Evolutionary conservation across 768 basidiomycete genomes (phyloP), one percentile per base, ranked within the genome.

Genomic region (Amanita subjunquillea): DNA sequence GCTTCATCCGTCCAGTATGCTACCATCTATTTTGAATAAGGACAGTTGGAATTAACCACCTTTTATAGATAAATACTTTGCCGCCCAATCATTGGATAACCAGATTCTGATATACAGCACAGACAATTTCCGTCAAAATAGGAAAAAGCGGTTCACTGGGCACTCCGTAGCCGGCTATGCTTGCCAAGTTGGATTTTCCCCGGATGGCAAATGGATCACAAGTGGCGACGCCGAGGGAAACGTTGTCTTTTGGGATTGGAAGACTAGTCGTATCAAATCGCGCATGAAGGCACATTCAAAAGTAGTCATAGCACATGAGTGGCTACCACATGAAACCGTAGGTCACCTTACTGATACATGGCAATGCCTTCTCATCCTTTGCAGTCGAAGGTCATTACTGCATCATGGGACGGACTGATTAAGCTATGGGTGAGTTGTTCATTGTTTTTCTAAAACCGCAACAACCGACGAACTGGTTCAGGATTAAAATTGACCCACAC

Each of bases 181-280:
- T 2, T 96, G 93, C 64, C 88, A 93, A 62, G 85, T 97, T 30
- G 94, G 91, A 25, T 99, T 99, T 70, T 96, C 94, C 15, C 93
- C 96, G 1, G 96, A 99, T 65, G 96, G 96, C 2, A 91, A 92
- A 67, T 98, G 92, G 88, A 88, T 99, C 61, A 94, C 91, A 62
- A 94, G 91, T 54, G 96, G 96, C 27, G 95, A 97, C 61, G 89
- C 90, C 8, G 83, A 86, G 59, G 96, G 96, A 7, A 93, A 96
- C 65, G 77, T 99, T 40, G 88, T 97, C 3, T 95, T 97, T 68
- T 99, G 96, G 96, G 96, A 98, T 67, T 99, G 91, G 90, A 98
- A 96, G 71, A 94, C 86, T n/a, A 90, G 93, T 1, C 82, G 91
- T 57, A 93, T 98, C 67, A 91, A 94, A 71, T 91, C 87, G 51